Percentiles rank a stretch among this genome's conserved stretches.
Evolutionary conservation across 2,329 filamentous ascomycete genomes (phyloP).

Genomic region (Fusarium sp.): DNA sequence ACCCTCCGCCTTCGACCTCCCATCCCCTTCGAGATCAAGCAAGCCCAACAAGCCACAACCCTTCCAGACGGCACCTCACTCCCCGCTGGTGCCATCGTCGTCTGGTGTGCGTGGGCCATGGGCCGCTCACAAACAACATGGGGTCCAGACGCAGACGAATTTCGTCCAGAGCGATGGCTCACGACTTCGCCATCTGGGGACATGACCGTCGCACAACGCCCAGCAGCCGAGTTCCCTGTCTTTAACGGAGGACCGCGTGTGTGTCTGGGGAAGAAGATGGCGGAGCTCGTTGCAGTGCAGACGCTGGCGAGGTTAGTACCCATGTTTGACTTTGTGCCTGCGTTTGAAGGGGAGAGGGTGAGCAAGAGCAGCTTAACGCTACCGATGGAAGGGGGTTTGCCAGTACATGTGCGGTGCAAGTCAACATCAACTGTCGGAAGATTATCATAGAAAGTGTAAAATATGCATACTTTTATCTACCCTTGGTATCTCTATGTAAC

Average conservation of each 20-base stretch:
- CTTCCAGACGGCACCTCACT: slow-evolving; percentile 72
- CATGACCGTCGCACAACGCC: slow-evolving; percentile 54
- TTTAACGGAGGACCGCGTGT: slow-evolving; percentile 73
- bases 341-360: slow-evolving; percentile 59
- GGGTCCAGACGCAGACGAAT: slow-evolving; percentile 67
- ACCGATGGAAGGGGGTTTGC: slow-evolving; percentile 72
- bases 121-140: slow-evolving; percentile 68
- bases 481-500: slow-evolving; percentile 35
- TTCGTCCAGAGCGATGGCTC: slow-evolving; percentile 70
- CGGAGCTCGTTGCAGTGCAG: slow-evolving; percentile 69
- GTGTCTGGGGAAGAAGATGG: slow-evolving; percentile 74
- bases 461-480: slow-evolving; percentile 32
- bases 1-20: slow-evolving; percentile 71
- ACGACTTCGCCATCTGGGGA: slow-evolving; percentile 45
- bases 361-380: slow-evolving; percentile 72
- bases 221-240: slow-evolving; percentile 69
- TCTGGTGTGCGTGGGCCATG: slow-evolving; percentile 76
- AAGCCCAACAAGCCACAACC: slow-evolving; percentile 62
- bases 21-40: slow-evolving; percentile 75
- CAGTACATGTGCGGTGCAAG: slow-evolving; percentile 44
- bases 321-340: slow-evolving; percentile 63
- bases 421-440: neutral
- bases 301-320: slow-evolving; percentile 63
- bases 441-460: neutral
- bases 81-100: slow-evolving; percentile 63